Percentiles rank a stretch among this genome's conserved stretches.
Evolutionary conservation across 805 yeast species (phyloP).

Genomic region (Saitoella complicata): DNA sequence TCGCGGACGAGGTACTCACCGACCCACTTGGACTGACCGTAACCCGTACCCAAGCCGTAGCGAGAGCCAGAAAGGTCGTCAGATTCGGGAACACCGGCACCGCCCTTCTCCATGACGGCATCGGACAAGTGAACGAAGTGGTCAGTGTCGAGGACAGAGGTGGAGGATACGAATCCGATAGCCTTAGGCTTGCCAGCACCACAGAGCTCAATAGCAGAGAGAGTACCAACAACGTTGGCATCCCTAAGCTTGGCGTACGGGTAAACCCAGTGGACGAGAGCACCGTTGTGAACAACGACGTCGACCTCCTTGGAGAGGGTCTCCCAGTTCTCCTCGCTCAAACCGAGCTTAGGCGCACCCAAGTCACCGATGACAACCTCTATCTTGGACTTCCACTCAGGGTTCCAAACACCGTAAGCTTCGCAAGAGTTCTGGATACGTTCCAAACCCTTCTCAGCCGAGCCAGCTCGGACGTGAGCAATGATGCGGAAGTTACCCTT

Average conservation of each 20-base stretch:
- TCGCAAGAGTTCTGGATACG: constrained; percentile 60
- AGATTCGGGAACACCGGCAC: constrained; percentile 58
- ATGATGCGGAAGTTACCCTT: constrained; percentile 36
- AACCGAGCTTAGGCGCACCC: constrained; percentile 56
- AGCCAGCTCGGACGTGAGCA: constrained; percentile 84
- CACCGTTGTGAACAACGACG: constrained; percentile 88
- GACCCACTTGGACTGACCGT: constrained; percentile 97
- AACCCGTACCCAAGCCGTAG: constrained; percentile 72
- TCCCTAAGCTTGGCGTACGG: constrained; percentile 83
- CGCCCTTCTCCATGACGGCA: constrained; percentile 43
- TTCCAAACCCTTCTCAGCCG: constrained; percentile 50
- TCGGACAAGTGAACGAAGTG: constrained; percentile 69
- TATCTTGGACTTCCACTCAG: constrained; percentile 38
- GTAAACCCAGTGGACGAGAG: constrained; percentile 96
- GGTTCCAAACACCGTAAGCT: constrained; percentile 72
- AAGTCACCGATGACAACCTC: constrained; percentile 73
- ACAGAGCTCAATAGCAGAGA: constrained; percentile 67
- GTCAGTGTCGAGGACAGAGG: constrained; percentile 79
- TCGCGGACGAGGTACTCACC: constrained; percentile 77
- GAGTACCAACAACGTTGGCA: constrained; percentile 79
- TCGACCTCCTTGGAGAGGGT: constrained; percentile 46
- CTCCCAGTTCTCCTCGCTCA: constrained; percentile 40
- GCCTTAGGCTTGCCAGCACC: constrained; percentile 67
- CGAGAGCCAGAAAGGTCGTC: constrained; percentile 76
- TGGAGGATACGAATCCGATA: constrained; percentile 86